Conservation (phyloP, 2,329 filamentous ascomycete genomes). For the Curvularia verruculosa region DNA sequence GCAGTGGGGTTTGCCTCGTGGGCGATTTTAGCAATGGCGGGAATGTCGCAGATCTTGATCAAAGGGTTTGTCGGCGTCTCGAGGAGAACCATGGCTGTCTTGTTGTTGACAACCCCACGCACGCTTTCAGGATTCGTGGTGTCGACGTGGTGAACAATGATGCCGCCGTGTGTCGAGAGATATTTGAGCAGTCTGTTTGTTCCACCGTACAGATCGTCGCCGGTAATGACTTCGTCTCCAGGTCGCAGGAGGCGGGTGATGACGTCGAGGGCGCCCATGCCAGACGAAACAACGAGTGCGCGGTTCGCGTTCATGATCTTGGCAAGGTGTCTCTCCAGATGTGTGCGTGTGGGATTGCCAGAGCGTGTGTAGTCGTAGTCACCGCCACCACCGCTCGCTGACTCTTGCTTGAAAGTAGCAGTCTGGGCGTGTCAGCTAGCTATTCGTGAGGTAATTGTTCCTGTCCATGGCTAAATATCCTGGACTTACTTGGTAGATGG, state of each 20-base stretch:
- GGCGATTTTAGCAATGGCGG: constrained; percentile 74
- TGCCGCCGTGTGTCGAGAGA: constrained; percentile 84
- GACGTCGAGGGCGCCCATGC: constrained; percentile 96
- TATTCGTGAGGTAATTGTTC: neutral
- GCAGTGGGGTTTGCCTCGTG: constrained; percentile 80
- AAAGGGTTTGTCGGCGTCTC: constrained; percentile 97
- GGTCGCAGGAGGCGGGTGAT: constrained; percentile 89
- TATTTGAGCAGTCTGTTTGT: constrained; percentile 94
- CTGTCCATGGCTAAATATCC: neutral
- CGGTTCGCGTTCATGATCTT: constrained; percentile 98
- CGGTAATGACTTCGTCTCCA: constrained; percentile 95
- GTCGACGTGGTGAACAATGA: constrained; percentile 94
- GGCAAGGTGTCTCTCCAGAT: constrained; percentile 93
- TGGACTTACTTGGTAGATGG: constrained; percentile 83
- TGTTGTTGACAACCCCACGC: constrained; percentile 69
- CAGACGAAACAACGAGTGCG: constrained; percentile 90
- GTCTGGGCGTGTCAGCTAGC: constrained; percentile 60
- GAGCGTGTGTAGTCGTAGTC: constrained; percentile 99
- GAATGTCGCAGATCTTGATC: constrained; percentile 96
- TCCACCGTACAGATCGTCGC: constrained; percentile 95
- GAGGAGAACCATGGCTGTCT: constrained; percentile 93
- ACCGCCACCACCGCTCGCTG: constrained; percentile 74
- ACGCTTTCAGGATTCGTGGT: constrained; percentile 81
- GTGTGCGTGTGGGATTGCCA: constrained; percentile 93
- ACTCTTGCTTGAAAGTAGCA: constrained; percentile 95